A percentile compares a stretch with the other conserved stretches of the same genome.
These are phyloP conservation scores for Gyromitra esculenta DNA, from an alignment of 2,329 filamentous ascomycete species.

Conservation along the genomic window DNA sequence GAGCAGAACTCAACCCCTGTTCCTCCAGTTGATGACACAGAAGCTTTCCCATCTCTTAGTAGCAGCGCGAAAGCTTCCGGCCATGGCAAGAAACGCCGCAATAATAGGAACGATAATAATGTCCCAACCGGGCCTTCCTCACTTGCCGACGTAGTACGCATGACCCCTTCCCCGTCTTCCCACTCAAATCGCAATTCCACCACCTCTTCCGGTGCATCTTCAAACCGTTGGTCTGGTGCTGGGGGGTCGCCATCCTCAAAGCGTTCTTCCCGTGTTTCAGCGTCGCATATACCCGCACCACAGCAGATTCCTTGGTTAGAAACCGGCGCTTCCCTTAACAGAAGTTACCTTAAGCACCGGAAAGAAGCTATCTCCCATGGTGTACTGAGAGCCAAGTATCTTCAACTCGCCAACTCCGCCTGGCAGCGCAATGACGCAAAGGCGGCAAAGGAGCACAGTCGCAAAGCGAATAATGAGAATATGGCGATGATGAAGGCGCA, in stretches of 20 bases:
- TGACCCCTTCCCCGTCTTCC: constrained; percentile 85
- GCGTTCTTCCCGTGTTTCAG: constrained; percentile 47
- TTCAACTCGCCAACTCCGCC: constrained; percentile 88
- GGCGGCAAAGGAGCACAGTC: constrained; percentile 91
- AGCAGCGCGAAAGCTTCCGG: constrained; percentile 73
- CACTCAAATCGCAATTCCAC: constrained; percentile 60
- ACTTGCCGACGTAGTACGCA: constrained; percentile 91
- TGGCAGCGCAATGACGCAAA: constrained; percentile 98
- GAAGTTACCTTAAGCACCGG: constrained; percentile 91
- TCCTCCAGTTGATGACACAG: constrained; percentile 87
- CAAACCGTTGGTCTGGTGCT: constrained; percentile 51
- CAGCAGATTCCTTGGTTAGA: constrained; percentile 97
- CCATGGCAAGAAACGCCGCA: constrained; percentile 81
- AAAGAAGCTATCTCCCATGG: constrained; percentile 98
- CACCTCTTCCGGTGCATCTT: constrained; percentile 61
- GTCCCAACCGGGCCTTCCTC: constrained; percentile 72
- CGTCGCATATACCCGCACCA: constrained; percentile 77
- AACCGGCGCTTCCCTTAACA: constrained; percentile 89
- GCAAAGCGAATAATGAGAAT: constrained; percentile 95
- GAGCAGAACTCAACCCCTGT: constrained; percentile 64
- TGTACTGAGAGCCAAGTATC: constrained; percentile 92
- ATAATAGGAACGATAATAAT: constrained; percentile 79
- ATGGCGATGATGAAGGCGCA: constrained; percentile 97
- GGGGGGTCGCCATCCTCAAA: constrained; percentile 52
- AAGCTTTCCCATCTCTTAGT: constrained; percentile 91